Evolutionary conservation across 2,329 filamentous ascomycete genomes (phyloP).

Genomic region (Trichocomaceae sp.): DNA sequence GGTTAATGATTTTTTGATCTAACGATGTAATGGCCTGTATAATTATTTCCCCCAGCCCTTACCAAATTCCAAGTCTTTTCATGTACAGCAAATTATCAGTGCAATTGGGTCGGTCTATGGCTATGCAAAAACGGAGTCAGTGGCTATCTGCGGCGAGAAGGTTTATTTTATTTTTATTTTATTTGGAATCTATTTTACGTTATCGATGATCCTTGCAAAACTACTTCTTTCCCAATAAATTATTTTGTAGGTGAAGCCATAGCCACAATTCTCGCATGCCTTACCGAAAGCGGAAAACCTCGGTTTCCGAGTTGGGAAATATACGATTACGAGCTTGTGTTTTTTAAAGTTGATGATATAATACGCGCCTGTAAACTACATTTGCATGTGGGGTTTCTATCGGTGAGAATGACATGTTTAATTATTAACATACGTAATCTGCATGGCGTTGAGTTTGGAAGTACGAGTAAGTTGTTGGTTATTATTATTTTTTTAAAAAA

Average conservation of each 20-base stretch:
- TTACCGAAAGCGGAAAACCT: neutral
- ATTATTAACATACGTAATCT: neutral
- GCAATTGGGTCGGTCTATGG: neutral
- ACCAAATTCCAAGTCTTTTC: neutral
- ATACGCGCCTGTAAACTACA: too few relatives aligned
- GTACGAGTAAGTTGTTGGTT: neutral
- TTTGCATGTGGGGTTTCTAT: neutral
- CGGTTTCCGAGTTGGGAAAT: neutral
- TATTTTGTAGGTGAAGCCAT: too few relatives aligned
- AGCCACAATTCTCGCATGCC: neutral
- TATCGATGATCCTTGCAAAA: neutral
- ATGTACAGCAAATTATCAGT: neutral
- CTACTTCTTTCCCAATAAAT: too few relatives aligned
- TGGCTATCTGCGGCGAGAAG: neutral
- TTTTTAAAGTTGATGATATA: neutral
- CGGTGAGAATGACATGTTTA: neutral
- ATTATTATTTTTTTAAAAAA: too few relatives aligned
- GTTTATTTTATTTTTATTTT: neutral
- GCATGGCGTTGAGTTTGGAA: neutral
- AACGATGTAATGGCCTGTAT: conserved; percentile 9
- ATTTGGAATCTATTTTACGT: neutral
- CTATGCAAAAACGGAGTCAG: neutral
- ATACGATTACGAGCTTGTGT: neutral
- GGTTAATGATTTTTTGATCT: neutral
- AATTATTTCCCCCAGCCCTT: neutral